Percentiles rank a stretch among this genome's conserved stretches.
These are phyloP conservation scores for Thermomucor indicae-seudaticae DNA, from an alignment of 371 early-diverging fungal species.

Conservation along the genomic window DNA sequence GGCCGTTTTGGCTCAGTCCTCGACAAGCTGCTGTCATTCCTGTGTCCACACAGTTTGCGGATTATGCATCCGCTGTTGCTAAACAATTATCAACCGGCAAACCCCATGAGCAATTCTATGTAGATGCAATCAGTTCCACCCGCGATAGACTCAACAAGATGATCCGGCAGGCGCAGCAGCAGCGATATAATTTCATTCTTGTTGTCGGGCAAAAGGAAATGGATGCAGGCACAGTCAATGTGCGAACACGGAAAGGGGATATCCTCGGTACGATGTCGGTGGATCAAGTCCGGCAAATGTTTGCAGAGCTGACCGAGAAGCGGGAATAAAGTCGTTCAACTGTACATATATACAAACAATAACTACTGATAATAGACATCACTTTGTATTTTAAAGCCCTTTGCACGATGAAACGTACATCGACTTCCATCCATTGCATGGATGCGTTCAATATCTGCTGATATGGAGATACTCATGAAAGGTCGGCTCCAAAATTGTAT, in stretches of 20 bases:
- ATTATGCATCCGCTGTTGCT: constrained; percentile 41
- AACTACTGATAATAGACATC: neutral
- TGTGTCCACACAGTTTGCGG: constrained; percentile 51
- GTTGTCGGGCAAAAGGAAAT: constrained; percentile 95
- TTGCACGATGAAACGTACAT: no score
- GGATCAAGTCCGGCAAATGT: constrained; percentile 41
- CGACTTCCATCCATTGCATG: no score
- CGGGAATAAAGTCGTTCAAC: constrained; percentile 24
- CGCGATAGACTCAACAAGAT: constrained; percentile 92
- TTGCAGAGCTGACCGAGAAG: constrained; percentile 30
- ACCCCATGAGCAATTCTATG: constrained; percentile 43
- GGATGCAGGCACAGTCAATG: constrained; percentile 80
- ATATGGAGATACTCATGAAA: no score
- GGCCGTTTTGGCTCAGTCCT: constrained; percentile 99
- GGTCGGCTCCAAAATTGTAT: no score
- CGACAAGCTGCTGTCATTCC: constrained; percentile 95
- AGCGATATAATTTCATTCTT: constrained; percentile 90
- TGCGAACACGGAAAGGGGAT: constrained; percentile 69
- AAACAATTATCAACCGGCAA: constrained; percentile 30
- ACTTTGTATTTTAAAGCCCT: neutral
- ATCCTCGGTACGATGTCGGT: constrained; percentile 44
- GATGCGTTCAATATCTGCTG: no score
- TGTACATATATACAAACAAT: constrained; percentile 2
- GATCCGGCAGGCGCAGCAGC: constrained; percentile 87
- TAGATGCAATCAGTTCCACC: constrained; percentile 78